A percentile compares a stretch with the other conserved stretches of the same genome.
These are phyloP conservation scores for Spencermartinsiella europaea DNA, from an alignment of 805 yeast species.

Conservation along the genomic window DNA sequence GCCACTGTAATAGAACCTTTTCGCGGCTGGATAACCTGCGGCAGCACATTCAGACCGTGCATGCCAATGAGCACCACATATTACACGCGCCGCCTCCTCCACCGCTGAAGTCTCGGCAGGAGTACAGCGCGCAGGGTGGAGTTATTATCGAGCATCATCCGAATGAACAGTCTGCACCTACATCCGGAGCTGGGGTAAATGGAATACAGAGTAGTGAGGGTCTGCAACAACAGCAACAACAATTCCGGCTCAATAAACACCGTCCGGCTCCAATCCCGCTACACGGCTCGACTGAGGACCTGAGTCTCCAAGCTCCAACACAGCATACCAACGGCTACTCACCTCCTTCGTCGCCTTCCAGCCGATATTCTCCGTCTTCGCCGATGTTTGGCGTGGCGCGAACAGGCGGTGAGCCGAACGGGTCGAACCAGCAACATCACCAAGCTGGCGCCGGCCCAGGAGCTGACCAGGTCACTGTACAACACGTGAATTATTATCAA, in stretches of 20 bases:
- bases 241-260: conserved; percentile 10
- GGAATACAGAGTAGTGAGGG: too few species aligned
- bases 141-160: too few species aligned
- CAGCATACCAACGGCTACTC: conserved; percentile 5
- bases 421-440: not conserved
- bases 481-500: not conserved
- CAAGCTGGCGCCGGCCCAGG: not conserved
- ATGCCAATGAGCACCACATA: conserved; percentile 45
- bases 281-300: not conserved
- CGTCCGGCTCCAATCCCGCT: not conserved
- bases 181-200: too few species aligned
- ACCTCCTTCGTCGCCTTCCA: conserved; percentile 10
- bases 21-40: conserved; percentile 82
- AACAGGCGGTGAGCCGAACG: not conserved
- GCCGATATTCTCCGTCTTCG: too few species aligned
- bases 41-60: conserved; percentile 87
- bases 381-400: conserved; percentile 11
- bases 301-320: conserved; percentile 6
- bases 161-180: too few species aligned
- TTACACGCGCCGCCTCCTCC: conserved; percentile 22
- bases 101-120: conserved; percentile 10
- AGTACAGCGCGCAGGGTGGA: too few species aligned
- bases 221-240: conserved; percentile 11
- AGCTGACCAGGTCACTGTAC: not conserved
- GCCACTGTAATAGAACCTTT: conserved; percentile 72